phyloP scores from a whole-genome alignment of 2,329 filamentous ascomycete species.

The Stemphylium lycopersici region DNA sequence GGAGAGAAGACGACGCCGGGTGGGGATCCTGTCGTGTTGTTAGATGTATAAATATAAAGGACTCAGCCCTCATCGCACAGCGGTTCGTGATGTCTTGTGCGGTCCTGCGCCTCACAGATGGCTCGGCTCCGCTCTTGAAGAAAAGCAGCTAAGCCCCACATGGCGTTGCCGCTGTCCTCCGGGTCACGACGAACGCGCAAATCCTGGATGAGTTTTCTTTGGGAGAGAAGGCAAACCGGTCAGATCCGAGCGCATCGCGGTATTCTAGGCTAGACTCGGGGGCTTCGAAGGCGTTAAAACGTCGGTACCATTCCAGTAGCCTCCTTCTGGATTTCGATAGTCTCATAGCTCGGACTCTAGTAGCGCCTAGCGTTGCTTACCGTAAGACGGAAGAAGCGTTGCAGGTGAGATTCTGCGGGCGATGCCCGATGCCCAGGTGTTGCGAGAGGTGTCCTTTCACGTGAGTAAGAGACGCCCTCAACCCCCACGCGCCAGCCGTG shows the following conservation, averaged over 20 bases:
- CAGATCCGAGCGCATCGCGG: neutral
- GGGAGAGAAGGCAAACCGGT: neutral
- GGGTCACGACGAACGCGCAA: conserved; percentile 3
- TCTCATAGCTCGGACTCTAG: neutral
- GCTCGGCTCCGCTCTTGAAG: neutral
- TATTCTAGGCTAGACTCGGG: neutral
- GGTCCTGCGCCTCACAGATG: neutral
- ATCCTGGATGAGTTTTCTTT: conserved; percentile 2
- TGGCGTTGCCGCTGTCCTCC: neutral
- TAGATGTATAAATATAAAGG: neutral
- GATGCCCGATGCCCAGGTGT: neutral
- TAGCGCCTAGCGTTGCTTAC: conserved; percentile 7
- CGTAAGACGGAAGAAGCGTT: conserved; percentile 1
- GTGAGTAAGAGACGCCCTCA: neutral
- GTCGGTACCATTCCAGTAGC: neutral
- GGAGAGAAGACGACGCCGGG: neutral
- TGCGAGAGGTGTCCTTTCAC: no score
- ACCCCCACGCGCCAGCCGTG: neutral
- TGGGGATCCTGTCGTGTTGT: neutral
- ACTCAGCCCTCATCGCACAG: neutral
- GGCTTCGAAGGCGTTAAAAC: neutral
- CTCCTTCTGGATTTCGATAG: neutral
- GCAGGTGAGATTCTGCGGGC: neutral
- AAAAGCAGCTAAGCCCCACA: neutral
- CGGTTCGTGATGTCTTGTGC: no score